Evolutionary conservation across 345 rosid species (phyloP), one percentile per base, ranked within the genome.

Genomic region (Corymbia maculata): DNA sequence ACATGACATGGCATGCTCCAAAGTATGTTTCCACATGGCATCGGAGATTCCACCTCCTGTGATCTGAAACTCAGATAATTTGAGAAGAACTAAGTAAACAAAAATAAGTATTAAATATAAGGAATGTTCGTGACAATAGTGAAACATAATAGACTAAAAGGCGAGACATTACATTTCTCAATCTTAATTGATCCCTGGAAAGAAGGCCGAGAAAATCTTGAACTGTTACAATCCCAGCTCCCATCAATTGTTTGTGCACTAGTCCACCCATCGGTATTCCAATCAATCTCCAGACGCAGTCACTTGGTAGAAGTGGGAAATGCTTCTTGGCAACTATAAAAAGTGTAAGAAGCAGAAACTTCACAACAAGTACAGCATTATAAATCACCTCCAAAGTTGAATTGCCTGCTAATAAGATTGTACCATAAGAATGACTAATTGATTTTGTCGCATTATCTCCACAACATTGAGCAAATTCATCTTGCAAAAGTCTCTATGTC

Each of bases 1-100:
- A 1, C 21, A 1, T 68, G 3, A 32, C 13, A 4, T 32, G 45
- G 45, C 44, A 68, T 68, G 79, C 79, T 68, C 45, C 13, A 9
- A 68, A 68, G 12, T 32, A 68, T 4, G 42, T n/a, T 66, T 68
- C 45, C 79, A 16, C 79, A 68, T 15, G 1, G 24, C 44, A 68
- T 68, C 0, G 24, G 0, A 68, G 24, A 68, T 68, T 68, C 1
- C 45, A 0, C 10, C 22, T 8, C 24, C 2, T 5, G 5, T 0
- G 24, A 68, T 68, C 0, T 68, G 45, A 32, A 68, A 68, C 32
- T 68, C 13, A 68, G 21, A 32, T 68, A 68, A 66, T 16, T 68
- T 3, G 16, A 32, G 24, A 68, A 68, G 45, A 68, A 68, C 22
- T 68, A 68, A 32, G 42, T 32, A 68, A 16, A 68, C 22, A 32